Base-by-base conservation (phyloP, 768 basidiomycete species). In the Vishniacozyma victoriae region DNA sequence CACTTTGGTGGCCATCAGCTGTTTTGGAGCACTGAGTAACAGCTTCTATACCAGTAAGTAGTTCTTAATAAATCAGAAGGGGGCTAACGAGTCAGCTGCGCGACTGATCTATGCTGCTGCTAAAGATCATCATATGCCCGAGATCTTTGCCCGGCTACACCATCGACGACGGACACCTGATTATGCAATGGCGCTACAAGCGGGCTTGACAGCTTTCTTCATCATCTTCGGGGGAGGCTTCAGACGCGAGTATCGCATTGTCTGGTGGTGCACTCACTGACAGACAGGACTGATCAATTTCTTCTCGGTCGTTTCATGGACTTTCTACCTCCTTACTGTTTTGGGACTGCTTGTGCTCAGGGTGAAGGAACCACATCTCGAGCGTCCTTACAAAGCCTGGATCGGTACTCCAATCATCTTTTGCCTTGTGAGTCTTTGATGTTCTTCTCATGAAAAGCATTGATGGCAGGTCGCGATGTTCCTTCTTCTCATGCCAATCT, bases 11-110 rank as follows among this genome's bases (percentile, higher is more conserved):
- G 87, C 90, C 1, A 78, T 96, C 49, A 95, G 91, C 2, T 95
- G 90, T 69, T 89, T 99, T 57, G 93, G 93, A 15, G 90, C 95
- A 1, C 73, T 99, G 44, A 93, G 95, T 67, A 86, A 90, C 81
- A 59, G 35, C 55, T 65, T 62, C 46, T 57, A 48, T 43, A 50
- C 33, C 19, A 59, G 52, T 46, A 33, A 39, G 64, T 53, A 33
- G 44, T n/a, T 16, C 29, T 7, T 15, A n/a, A n/a, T 36, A 4
- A 27, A 15, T 43, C 2, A 24, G 38, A 20, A 23, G 5, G 16
- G 19, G 5, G 82, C 7, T 77, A 80, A 0, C 49, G 85, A 83
- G 64, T 86, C 88, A 20, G 77, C 82, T 37, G 80, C 88, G n/a
- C 80, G 86, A 23, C 76, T 99, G 25, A 85, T 99, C 33, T 90